Evolutionary conservation across 352 stramenopile genomes (phyloP), one percentile per base, ranked within the genome.

Genomic region (Salisapilia sapeloensis): DNA sequence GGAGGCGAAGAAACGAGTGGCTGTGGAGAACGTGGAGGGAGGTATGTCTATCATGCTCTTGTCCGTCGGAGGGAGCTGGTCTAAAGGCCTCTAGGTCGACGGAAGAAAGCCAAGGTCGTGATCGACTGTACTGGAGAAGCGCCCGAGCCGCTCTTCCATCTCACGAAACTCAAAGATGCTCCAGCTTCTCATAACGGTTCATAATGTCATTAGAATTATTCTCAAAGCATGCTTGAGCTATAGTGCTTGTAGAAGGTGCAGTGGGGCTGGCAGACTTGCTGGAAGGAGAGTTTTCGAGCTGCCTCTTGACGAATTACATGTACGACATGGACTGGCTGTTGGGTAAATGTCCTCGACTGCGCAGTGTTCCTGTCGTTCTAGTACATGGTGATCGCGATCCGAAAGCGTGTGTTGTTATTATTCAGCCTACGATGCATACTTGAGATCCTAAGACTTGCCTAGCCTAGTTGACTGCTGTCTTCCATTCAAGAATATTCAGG

Each of bases 241-340:
- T 16, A 8, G 28, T 14, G 9, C n/a, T 33, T 17, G 4, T 23
- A 85, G 70, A 48, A 21, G 38, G 60, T 18, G 31, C 56, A 1
- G 46, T 75, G 27, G 48, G 54, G 4, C 33, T 86, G 8, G 19
- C 21, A 0, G 64, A 75, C 5, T 33, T 87, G 13, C 35, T 87
- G 6, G 42, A 52, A 0, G 74, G 70, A n/a, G 48, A 69, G 12
- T 89, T 76, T 35, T 50, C 50, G 7, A 48, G 44, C 8, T 76
- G 56, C 18, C 40, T 89, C n/a, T 38, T 89, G 23, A 83, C 64
- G 33, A 89, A 80, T 45, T 89, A 89, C 53, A 82, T 80, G 55
- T 74, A 56, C 41, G 69, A 89, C 43, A 38, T 86, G 12, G 37
- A 48, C 20, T 89, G 74, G 74, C 62, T 89, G 1, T 70, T 89